These are phyloP conservation scores for Sugiyamaella novakii DNA, from an alignment of 1,139 yeast genomes.

Conservation along the genomic window DNA sequence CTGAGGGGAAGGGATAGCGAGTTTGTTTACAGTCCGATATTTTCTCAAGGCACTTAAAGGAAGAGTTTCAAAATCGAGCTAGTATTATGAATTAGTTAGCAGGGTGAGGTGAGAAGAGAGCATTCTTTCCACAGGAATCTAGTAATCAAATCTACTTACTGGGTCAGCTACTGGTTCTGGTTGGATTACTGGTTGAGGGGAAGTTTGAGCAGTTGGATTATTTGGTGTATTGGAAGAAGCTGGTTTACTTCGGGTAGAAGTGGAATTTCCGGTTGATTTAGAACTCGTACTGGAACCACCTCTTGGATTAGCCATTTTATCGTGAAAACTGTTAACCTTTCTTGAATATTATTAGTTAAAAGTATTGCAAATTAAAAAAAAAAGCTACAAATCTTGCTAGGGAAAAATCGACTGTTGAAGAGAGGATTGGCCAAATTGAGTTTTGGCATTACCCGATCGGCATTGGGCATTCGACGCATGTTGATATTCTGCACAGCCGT, in stretches of 20 bases:
- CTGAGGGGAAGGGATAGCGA: constrained; percentile 52
- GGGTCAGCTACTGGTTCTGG: constrained; percentile 10
- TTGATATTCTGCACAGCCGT: too few species aligned
- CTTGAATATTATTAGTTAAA: too few species aligned
- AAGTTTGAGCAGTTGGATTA: background rate
- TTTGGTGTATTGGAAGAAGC: background rate
- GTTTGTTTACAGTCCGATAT: constrained; percentile 56
- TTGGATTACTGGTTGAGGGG: constrained; percentile 8
- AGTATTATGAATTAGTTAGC: constrained; percentile 1
- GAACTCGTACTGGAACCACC: background rate
- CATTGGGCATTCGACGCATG: too few species aligned
- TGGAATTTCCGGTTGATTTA: constrained; percentile 7
- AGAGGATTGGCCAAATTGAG: too few species aligned
- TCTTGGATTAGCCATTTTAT: constrained; percentile 17
- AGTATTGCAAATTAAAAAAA: too few species aligned
- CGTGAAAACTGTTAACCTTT: too few species aligned
- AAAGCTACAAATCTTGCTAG: too few species aligned
- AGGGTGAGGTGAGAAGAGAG: background rate
- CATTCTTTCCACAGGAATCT: background rate
- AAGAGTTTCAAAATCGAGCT: constrained; percentile 59
- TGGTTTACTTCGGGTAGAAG: constrained; percentile 9
- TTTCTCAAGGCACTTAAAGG: constrained; percentile 58
- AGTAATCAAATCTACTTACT: constrained; percentile 6
- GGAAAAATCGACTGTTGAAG: too few species aligned
- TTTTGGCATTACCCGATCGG: too few species aligned